These are phyloP conservation scores for Xylaria nigripes DNA, from an alignment of 495 filamentous ascomycete genomes.

Conservation along the genomic window DNA sequence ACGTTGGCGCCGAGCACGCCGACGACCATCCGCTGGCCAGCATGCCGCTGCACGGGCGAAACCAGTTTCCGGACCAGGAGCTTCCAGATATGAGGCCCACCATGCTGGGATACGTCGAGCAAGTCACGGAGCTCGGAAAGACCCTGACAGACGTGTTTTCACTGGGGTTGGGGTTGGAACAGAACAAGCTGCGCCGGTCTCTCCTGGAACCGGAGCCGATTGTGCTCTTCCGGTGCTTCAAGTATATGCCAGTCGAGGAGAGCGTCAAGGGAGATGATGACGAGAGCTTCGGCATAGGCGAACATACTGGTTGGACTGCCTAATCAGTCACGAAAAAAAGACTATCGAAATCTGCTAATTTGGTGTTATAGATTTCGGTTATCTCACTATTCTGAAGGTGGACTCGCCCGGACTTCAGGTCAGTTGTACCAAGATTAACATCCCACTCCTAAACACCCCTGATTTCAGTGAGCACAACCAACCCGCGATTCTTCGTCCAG, in stretches of 20 bases:
- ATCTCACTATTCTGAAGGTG: neutral
- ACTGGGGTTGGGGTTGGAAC: neutral
- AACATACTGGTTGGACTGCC: too few relatives aligned
- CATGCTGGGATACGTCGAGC: neutral
- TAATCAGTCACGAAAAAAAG: too few relatives aligned
- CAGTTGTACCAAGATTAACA: neutral
- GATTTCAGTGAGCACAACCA: too few relatives aligned
- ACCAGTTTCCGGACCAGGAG: neutral
- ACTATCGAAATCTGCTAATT: too few relatives aligned
- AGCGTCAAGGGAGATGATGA: neutral
- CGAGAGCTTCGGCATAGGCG: too few relatives aligned
- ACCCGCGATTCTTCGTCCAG: too few relatives aligned
- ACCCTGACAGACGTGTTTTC: neutral
- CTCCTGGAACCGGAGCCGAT: neutral
- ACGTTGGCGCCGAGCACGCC: neutral
- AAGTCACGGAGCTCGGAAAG: neutral
- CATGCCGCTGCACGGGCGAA: neutral
- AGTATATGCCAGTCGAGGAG: neutral
- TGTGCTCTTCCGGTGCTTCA: neutral
- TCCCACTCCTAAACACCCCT: too few relatives aligned
- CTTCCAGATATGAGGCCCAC: neutral
- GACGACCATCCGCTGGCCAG: neutral
- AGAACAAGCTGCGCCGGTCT: neutral
- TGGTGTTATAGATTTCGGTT: too few relatives aligned
- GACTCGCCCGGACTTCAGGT: neutral